Percentiles rank a stretch among this genome's conserved stretches.
These are phyloP conservation scores for Macrocybe sp. DNA, from an alignment of 1,284 basidiomycete species.

Conservation along the genomic window DNA sequence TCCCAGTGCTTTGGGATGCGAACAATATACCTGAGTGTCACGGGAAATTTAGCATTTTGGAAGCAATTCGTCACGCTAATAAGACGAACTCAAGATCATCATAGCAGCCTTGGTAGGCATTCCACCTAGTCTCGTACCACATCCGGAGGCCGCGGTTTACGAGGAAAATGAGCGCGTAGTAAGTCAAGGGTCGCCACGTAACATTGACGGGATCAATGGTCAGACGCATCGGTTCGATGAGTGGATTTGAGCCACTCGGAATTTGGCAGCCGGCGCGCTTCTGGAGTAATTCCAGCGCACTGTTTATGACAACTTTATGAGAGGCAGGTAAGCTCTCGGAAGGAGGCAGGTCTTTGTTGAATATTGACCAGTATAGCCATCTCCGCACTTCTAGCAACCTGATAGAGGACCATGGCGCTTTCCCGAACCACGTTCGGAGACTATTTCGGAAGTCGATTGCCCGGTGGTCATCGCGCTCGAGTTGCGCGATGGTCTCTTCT, in stretches of 20 bases:
- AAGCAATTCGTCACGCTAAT: neutral
- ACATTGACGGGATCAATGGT: slow-evolving; percentile 79
- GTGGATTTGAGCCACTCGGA: slow-evolving; percentile 55
- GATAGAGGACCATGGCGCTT: slow-evolving; percentile 71
- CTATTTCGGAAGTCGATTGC: slow-evolving; percentile 73
- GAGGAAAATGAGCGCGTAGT: slow-evolving; percentile 60
- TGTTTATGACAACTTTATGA: slow-evolving; percentile 48
- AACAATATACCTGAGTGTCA: slow-evolving; percentile 60
- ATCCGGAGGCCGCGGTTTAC: slow-evolving; percentile 48
- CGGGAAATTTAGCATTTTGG: neutral
- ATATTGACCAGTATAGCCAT: slow-evolving; percentile 87
- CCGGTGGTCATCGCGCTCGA: slow-evolving; percentile 62
- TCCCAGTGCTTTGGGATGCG: slow-evolving; percentile 68
- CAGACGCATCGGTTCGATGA: slow-evolving; percentile 59
- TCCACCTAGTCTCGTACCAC: slow-evolving; percentile 41
- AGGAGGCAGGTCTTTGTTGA: slow-evolving; percentile 56
- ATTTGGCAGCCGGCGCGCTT: slow-evolving; percentile 68
- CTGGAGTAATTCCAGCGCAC: slow-evolving; percentile 61
- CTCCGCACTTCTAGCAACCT: slow-evolving; percentile 58
- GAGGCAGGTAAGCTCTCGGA: slow-evolving; percentile 40
- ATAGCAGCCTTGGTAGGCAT: slow-evolving; percentile 43
- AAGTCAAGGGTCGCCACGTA: slow-evolving; percentile 63
- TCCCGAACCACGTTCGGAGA: slow-evolving; percentile 73
- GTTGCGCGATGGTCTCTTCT: slow-evolving; percentile 48
- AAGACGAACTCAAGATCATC: slow-evolving; percentile 61